phyloP scores from a whole-genome alignment of 176 grass and related monocot genomes.

The Bolboschoenus planiculmis region DNA sequence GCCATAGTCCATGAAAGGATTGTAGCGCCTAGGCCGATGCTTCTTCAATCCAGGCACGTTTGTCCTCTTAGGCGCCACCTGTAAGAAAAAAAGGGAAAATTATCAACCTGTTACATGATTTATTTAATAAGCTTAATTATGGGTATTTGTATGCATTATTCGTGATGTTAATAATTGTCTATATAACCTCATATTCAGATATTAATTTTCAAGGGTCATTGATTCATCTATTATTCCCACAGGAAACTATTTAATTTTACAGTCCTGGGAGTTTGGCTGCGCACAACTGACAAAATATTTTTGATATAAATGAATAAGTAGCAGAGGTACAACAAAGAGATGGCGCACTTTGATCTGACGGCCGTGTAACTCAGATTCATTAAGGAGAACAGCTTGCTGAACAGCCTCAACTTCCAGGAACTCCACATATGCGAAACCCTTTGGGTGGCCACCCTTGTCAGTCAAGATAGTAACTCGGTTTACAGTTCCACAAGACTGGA shows the following conservation, averaged over 20 bases:
- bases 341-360: slow-evolving; percentile 28
- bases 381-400: slow-evolving; percentile 20
- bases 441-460: slow-evolving; percentile 27
- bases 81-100: not conserved
- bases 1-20: slow-evolving; percentile 6
- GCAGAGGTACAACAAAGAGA: not conserved
- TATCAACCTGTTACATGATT: not conserved
- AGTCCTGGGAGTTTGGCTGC: not conserved
- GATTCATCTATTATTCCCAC: not conserved
- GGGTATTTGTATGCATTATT: not conserved
- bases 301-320: not conserved
- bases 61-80: slow-evolving; percentile 34
- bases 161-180: not conserved
- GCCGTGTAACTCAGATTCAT: slow-evolving; percentile 25
- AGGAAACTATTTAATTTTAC: not conserved
- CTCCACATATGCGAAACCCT: slow-evolving; percentile 38
- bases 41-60: slow-evolving; percentile 36
- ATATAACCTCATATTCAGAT: not conserved
- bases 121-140: not conserved
- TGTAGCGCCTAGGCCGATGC: slow-evolving; percentile 18
- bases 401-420: slow-evolving; percentile 30
- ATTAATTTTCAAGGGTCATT: not conserved
- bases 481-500: slow-evolving; percentile 29
- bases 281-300: not conserved
- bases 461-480: slow-evolving; percentile 33